Conservation (phyloP, 2,329 filamentous ascomycete species). For the Clarireedia sp. region DNA sequence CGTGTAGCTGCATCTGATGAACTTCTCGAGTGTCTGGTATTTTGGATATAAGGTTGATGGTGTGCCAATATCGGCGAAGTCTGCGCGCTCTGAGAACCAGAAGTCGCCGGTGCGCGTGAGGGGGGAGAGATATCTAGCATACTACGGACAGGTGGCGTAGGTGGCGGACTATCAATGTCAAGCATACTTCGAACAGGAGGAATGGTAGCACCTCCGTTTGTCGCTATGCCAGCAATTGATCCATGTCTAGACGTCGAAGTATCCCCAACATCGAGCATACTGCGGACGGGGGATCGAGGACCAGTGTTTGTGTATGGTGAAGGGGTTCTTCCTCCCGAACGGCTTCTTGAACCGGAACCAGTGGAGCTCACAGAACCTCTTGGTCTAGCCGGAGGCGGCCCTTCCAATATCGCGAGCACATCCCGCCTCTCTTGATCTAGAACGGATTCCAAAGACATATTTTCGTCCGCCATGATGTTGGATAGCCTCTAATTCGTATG, state of each 20-base stretch:
- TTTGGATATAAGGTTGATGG: slow-evolving; percentile 28
- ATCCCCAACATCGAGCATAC: slow-evolving; percentile 38
- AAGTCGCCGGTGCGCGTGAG: slow-evolving; percentile 28
- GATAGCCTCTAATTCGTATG: background rate
- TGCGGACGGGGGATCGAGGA: slow-evolving; percentile 59
- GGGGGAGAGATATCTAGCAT: slow-evolving; percentile 49
- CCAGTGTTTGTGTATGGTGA: slow-evolving; percentile 40
- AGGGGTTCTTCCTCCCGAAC: slow-evolving; percentile 34
- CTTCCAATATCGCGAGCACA: slow-evolving; percentile 60
- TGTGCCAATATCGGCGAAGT: slow-evolving; percentile 39
- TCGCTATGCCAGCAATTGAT: slow-evolving; percentile 6
- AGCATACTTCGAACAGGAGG: slow-evolving; percentile 61
- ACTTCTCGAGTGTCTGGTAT: slow-evolving; percentile 34
- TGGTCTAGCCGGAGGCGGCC: slow-evolving; percentile 9
- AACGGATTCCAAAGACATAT: slow-evolving; percentile 69
- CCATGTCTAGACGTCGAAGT: slow-evolving; percentile 15
- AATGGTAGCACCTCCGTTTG: slow-evolving; percentile 2
- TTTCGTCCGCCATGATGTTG: slow-evolving; percentile 24
- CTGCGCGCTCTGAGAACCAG: slow-evolving; percentile 37
- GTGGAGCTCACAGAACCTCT: slow-evolving; percentile 27
- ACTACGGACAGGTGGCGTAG: slow-evolving; percentile 45
- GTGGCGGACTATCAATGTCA: slow-evolving; percentile 36
- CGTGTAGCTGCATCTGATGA: slow-evolving; percentile 46
- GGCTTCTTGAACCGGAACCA: slow-evolving; percentile 19
- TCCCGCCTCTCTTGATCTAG: slow-evolving; percentile 71